Conservation (phyloP, 306 rosid species). For the Myrica gale region DNA sequence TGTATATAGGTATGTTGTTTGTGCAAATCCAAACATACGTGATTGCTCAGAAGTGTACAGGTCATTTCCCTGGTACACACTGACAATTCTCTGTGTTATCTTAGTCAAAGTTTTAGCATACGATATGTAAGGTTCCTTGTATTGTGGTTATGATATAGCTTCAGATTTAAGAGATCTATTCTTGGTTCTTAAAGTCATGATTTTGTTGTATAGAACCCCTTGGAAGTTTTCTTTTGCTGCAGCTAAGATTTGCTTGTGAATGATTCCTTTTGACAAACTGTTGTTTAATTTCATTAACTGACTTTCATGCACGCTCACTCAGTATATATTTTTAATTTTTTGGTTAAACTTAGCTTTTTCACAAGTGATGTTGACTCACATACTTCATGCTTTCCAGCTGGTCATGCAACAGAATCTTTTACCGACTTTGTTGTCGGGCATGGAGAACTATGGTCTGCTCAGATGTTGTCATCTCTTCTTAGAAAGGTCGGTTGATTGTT, state of each 20-base stretch:
- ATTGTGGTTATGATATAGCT: background rate
- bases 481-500: slow-evolving; percentile 59
- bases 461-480: slow-evolving; percentile 68
- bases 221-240: background rate
- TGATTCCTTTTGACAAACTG: background rate
- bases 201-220: background rate
- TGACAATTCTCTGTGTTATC: background rate
- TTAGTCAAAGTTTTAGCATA: background rate
- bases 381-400: slow-evolving; percentile 66
- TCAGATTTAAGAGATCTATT: background rate
- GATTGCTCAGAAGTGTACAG: no score
- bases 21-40: no score
- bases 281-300: background rate
- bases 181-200: background rate
- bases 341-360: slow-evolving; percentile 14
- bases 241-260: background rate
- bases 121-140: background rate
- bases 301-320: background rate
- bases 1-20: no score
- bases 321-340: background rate
- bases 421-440: slow-evolving; percentile 96
- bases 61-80: background rate
- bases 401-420: slow-evolving; percentile 97
- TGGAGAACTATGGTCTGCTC: slow-evolving; percentile 99
- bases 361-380: slow-evolving; percentile 29